Evolutionary conservation across 2,329 filamentous ascomycete genomes (phyloP).

Genomic region (Purpureocillium lavendulum): DNA sequence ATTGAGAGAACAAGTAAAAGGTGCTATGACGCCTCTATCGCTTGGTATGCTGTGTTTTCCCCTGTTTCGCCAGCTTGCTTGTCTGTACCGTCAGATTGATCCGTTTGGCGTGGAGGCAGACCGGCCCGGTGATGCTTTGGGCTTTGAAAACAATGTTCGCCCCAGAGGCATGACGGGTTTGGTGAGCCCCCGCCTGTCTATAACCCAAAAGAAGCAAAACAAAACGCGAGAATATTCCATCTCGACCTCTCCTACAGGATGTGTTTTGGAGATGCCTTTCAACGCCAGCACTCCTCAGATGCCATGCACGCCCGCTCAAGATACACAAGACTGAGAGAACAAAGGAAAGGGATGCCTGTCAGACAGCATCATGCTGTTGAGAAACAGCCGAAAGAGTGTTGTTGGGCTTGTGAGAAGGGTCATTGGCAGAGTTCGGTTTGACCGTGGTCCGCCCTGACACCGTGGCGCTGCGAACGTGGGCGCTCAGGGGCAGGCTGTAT

Average conservation of each 20-base stretch:
- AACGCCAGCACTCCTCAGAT: conserved; percentile 25
- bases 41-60: conserved; percentile 7
- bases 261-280: conserved; percentile 19
- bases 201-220: conserved; percentile 11
- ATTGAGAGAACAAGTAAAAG: neutral
- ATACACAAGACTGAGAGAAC: conserved; percentile 17
- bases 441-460: conserved; percentile 53
- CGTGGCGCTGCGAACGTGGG: conserved; percentile 48
- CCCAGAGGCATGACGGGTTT: no score
- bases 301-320: conserved; percentile 27
- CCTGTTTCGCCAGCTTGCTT: conserved; percentile 2
- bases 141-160: no score
- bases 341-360: conserved; percentile 12
- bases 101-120: no score
- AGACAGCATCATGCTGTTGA: neutral
- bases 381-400: conserved; percentile 48
- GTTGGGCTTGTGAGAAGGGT: conserved; percentile 60
- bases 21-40: conserved; percentile 6
- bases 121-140: no score
- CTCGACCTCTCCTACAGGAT: conserved; percentile 15
- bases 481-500: conserved; percentile 61
- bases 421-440: conserved; percentile 53
- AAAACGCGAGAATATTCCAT: conserved; percentile 14
- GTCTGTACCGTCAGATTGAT: neutral
- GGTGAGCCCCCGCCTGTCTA: conserved; percentile 11